Base-by-base conservation (phyloP, 2,329 filamentous ascomycete species). In the Ceratocystis harringtonii region DNA sequence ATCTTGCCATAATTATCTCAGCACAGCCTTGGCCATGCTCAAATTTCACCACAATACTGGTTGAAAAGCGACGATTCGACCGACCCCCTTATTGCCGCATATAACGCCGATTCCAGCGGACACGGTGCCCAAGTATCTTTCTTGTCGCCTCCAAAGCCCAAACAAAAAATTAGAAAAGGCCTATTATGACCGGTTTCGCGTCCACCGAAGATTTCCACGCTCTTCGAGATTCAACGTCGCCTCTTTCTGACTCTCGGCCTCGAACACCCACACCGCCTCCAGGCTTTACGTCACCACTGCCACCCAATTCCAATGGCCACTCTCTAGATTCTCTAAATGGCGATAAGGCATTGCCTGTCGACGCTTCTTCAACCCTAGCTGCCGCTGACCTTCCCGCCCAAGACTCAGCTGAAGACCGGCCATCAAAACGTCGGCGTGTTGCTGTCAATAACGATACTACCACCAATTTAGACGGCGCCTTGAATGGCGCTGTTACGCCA, bases 391-490 rank as follows among this genome's bases (percentile, higher is more conserved):
- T 41, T 44, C 2, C 43, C 41, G 19, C 12, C 68, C 57, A 70
- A 74, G 66, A 70, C 70, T 69, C 71, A 71, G 61, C 60, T 63
- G 75, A 78, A 58, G 80, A 78, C 67, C 79, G 78, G 64, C 83
- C 84, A 30, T 74, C 78, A 17, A 91, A 91, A 75, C 84, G 87
- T 72, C 85, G 84, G 68, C 84, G 84, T 73, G 79, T 82, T 41
- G 36, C 36, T 15, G 36, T 15, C 36, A 41, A 41, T 10, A 12
- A 15, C 36, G 36, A 41, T 15, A 41, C 12, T 41, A 41, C 36
- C 10, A 41, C 36, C 36, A 78, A 77, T 68, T 78, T 28, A 30
- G 65, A 61, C 22, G 19, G 4, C 10, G 15, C 48, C 7, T 30
- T 25, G 3, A 62, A 44, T 45, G 22, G 36, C 17, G 17, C 19